Evolutionary conservation across 805 yeast species (phyloP).

Genomic region (Saturnispora halmiae): DNA sequence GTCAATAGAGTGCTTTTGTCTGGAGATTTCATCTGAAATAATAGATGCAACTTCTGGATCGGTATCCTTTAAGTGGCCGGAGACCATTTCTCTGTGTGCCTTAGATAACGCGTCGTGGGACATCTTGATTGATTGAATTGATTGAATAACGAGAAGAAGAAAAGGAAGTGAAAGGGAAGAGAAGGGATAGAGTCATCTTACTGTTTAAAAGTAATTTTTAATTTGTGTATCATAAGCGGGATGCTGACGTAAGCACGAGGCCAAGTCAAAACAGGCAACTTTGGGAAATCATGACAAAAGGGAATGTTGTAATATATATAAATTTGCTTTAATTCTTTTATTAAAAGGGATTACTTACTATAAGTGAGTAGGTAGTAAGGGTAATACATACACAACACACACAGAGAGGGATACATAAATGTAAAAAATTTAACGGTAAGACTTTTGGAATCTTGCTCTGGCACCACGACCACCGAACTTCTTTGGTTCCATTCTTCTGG

Average conservation of each 20-base stretch:
- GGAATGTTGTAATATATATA: no score
- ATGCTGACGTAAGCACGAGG: no score
- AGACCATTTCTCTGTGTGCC: conserved; percentile 55
- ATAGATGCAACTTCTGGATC: conserved; percentile 85
- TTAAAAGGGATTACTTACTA: no score
- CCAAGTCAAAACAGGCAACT: no score
- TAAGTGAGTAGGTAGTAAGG: no score
- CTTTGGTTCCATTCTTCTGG: conserved; percentile 99
- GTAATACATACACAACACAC: conserved; percentile 1
- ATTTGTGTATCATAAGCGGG: no score
- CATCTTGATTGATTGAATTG: conserved; percentile 9
- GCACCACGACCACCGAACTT: conserved; percentile 99
- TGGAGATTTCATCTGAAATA: conserved; percentile 61
- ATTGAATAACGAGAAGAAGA: not conserved
- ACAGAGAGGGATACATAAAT: conserved; percentile 4
- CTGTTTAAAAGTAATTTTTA: not conserved
- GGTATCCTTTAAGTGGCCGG: conserved; percentile 50
- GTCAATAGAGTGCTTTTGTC: conserved; percentile 89
- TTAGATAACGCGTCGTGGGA: conserved; percentile 55
- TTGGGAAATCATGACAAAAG: no score
- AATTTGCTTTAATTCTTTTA: no score
- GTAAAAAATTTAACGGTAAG: conserved; percentile 78
- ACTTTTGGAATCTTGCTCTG: conserved; percentile 99
- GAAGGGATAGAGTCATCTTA: not conserved
- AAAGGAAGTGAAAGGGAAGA: not conserved